These are phyloP conservation scores for Penicillium malachiteum DNA, from an alignment of 495 filamentous ascomycete genomes.

Conservation along the genomic window DNA sequence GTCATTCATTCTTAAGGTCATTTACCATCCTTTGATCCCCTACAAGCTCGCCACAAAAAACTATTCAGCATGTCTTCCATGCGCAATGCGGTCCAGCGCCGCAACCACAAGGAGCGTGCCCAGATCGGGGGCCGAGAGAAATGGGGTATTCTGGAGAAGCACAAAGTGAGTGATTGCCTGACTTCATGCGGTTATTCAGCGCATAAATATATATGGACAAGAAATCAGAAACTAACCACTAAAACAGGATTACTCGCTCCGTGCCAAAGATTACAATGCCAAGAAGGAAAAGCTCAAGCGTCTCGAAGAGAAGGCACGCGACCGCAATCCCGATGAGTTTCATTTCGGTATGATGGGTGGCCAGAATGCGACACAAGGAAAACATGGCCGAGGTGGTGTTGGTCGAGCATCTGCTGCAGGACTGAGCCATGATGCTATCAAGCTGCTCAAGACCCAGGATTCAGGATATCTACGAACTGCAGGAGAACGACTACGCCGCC, in stretches of 20 bases:
- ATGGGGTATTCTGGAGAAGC: slow-evolving; percentile 86
- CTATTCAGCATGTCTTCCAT: slow-evolving; percentile 68
- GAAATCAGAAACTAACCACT: slow-evolving; percentile 14
- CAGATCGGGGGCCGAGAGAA: slow-evolving; percentile 79
- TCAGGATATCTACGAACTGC: slow-evolving; percentile 78
- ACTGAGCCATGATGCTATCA: slow-evolving; percentile 67
- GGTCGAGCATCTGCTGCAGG: slow-evolving; percentile 39
- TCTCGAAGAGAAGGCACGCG: slow-evolving; percentile 75
- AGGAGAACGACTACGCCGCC: slow-evolving; percentile 56
- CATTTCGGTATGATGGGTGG: slow-evolving; percentile 82
- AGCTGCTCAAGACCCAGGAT: slow-evolving; percentile 95
- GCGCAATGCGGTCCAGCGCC: slow-evolving; percentile 74
- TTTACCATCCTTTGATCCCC: background rate
- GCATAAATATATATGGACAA: background rate
- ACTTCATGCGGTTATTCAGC: background rate
- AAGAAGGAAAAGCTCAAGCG: slow-evolving; percentile 80
- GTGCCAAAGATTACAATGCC: slow-evolving; percentile 80
- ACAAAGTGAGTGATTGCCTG: slow-evolving; percentile 56
- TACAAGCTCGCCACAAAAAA: no score
- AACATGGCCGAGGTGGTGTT: slow-evolving; percentile 52
- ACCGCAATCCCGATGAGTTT: slow-evolving; percentile 96
- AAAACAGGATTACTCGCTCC: slow-evolving; percentile 81
- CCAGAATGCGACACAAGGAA: slow-evolving; percentile 51
- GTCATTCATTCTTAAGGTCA: background rate
- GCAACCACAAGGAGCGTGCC: slow-evolving; percentile 81